Percentiles rank a stretch among this genome's conserved stretches.
These are phyloP conservation scores for Hypoxylon perforatum DNA, from an alignment of 495 filamentous ascomycete species.

Conservation along the genomic window DNA sequence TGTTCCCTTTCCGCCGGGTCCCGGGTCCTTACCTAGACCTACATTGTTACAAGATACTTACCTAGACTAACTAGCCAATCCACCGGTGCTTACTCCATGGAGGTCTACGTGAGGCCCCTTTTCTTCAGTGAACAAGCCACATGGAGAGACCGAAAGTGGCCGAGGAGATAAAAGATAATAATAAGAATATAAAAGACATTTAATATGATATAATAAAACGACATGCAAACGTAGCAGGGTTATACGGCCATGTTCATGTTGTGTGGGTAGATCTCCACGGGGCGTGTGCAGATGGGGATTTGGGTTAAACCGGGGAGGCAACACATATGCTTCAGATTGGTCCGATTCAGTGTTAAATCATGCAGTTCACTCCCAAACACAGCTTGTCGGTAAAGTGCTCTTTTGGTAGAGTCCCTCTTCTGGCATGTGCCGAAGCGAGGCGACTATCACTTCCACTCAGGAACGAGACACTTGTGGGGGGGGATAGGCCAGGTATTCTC, in stretches of 20 bases:
- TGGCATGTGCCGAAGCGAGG: constrained; percentile 21
- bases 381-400: constrained; percentile 4
- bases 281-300: constrained; percentile 30
- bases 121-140: constrained; percentile 29
- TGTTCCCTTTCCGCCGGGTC: constrained; percentile 23
- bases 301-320: constrained; percentile 31
- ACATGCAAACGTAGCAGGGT: constrained; percentile 40
- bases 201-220: constrained; percentile 31
- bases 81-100: background rate
- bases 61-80: background rate
- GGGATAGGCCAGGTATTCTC: constrained; percentile 12
- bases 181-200: constrained; percentile 22
- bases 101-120: constrained; percentile 17
- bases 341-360: background rate
- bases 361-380: background rate
- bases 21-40: constrained; percentile 26
- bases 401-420: constrained; percentile 2
- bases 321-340: constrained; percentile 8
- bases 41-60: background rate
- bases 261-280: constrained; percentile 35
- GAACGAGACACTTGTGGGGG: constrained; percentile 33
- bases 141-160: constrained; percentile 22
- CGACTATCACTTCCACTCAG: constrained; percentile 39
- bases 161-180: constrained; percentile 35
- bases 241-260: constrained; percentile 44